phyloP scores from a whole-genome alignment of 1,284 basidiomycete genomes.

The Porogramme epimiltina region DNA sequence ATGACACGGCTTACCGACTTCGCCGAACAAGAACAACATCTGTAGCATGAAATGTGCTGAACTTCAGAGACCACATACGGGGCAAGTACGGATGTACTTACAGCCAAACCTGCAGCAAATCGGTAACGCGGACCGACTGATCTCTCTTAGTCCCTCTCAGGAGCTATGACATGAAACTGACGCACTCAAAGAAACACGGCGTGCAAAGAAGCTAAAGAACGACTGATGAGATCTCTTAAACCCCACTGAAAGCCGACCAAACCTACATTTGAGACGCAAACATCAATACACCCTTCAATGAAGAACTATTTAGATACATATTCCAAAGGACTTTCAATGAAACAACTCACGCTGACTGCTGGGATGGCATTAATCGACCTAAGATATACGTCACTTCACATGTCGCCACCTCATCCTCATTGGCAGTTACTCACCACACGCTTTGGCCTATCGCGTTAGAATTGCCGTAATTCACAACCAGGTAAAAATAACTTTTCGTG shows the following conservation, averaged over 20 bases:
- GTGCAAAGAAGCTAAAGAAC: background rate
- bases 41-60: background rate
- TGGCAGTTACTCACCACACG: too few species aligned
- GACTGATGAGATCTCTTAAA: background rate
- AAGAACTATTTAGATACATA: background rate
- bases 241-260: too few species aligned
- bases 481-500: background rate
- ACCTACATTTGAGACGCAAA: slow-evolving; percentile 1
- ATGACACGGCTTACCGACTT: background rate
- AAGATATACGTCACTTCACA: too few species aligned
- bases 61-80: background rate
- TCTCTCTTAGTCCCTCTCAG: too few species aligned
- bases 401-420: too few species aligned
- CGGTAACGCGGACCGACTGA: too few species aligned
- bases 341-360: background rate
- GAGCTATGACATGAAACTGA: too few species aligned
- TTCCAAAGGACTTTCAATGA: background rate
- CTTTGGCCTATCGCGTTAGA: too few species aligned
- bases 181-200: background rate
- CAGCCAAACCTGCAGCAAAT: too few species aligned
- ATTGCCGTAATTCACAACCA: background rate
- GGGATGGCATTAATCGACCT: too few species aligned
- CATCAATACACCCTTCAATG: background rate
- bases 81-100: background rate
- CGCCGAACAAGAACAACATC: background rate